Percentiles rank a stretch among this genome's conserved stretches.
These are phyloP conservation scores for Fusarium verrucosum DNA, from an alignment of 2,329 filamentous ascomycete species.

Conservation along the genomic window DNA sequence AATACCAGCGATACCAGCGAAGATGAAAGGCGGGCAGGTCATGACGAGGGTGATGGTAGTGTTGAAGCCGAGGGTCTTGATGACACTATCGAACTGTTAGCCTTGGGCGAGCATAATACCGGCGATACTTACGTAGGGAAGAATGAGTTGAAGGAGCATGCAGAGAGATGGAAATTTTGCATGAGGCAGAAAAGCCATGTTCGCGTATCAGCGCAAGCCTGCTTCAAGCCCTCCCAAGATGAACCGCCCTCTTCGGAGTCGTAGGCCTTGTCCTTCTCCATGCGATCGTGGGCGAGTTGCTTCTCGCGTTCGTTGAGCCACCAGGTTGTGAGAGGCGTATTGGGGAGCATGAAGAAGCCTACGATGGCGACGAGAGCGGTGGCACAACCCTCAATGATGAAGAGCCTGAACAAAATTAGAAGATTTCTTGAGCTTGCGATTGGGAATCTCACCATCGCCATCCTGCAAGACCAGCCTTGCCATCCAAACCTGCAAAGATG, in stretches of 20 bases:
- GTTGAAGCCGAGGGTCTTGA: conserved; percentile 59
- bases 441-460: conserved; percentile 63
- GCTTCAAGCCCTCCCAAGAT: conserved; percentile 58
- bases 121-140: conserved; percentile 48
- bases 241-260: conserved; percentile 52
- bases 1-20: conserved; percentile 59
- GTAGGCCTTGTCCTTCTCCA: conserved; percentile 62
- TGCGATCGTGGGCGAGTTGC: conserved; percentile 57
- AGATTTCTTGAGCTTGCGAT: fast-evolving
- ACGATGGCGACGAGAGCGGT: conserved; percentile 45
- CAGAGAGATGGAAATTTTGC: conserved; percentile 65
- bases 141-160: conserved; percentile 59
- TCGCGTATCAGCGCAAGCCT: conserved; percentile 59
- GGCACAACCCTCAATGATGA: conserved; percentile 65
- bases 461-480: conserved; percentile 62
- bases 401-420: conserved; percentile 36
- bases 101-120: fast-evolving
- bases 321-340: conserved; percentile 56
- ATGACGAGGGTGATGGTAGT: conserved; percentile 61
- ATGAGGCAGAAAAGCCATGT: conserved; percentile 64
- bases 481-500: conserved; percentile 58
- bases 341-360: conserved; percentile 48
- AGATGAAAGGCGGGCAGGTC: conserved; percentile 62
- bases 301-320: conserved; percentile 58
- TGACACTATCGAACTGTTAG: conserved; percentile 47